Percentiles rank a stretch among this genome's conserved stretches.
Conservation (phyloP, 108 stramenopile genomes). For the Pseudonitzschia multistriata region DNA sequence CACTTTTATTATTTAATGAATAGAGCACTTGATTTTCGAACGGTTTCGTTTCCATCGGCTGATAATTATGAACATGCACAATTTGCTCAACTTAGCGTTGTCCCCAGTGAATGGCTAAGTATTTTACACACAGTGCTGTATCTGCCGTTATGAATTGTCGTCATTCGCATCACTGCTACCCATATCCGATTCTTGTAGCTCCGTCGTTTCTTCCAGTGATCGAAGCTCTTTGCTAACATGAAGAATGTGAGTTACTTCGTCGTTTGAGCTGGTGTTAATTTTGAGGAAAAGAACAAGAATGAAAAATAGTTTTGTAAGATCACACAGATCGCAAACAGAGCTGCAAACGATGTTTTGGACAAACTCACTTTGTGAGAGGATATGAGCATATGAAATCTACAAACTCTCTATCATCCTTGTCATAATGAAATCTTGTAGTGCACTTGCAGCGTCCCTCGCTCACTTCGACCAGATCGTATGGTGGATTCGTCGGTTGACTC, state of each 20-base stretch:
- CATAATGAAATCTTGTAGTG: conserved; percentile 64
- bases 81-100: neutral
- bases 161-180: conserved; percentile 14
- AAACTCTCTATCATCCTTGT: conserved; percentile 68
- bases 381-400: conserved; percentile 81
- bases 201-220: conserved; percentile 20
- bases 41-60: neutral
- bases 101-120: neutral
- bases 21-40: neutral
- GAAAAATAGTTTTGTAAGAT: neutral
- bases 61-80: neutral
- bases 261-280: conserved; percentile 36
- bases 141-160: neutral
- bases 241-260: conserved; percentile 68
- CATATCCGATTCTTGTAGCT: conserved; percentile 14
- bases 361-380: conserved; percentile 74
- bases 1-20: too few relatives aligned
- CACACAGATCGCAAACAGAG: neutral
- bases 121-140: neutral
- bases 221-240: conserved; percentile 65
- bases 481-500: conserved; percentile 17
- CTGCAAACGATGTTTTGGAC: neutral
- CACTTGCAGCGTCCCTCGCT: conserved; percentile 51
- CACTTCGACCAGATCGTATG: conserved; percentile 47
- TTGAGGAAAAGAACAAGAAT: conserved; percentile 1